Conservation (phyloP, 805 yeast genomes). For the Candida koratica region DNA sequence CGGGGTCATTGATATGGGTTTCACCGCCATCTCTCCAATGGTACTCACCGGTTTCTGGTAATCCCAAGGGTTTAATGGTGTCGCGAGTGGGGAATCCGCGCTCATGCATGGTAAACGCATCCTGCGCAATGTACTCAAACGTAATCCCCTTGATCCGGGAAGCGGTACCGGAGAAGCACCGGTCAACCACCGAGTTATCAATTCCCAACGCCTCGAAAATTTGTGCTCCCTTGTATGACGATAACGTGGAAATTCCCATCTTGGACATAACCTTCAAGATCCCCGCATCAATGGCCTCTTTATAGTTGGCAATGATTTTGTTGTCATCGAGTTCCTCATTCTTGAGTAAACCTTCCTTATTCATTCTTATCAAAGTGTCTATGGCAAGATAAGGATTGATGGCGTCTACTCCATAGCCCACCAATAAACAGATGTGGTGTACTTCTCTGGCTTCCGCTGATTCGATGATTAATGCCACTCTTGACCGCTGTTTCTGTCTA, state of each 20-base stretch:
- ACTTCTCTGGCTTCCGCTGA: slow-evolving; percentile 98
- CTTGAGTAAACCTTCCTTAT: slow-evolving; percentile 66
- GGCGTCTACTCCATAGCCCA: slow-evolving; percentile 98
- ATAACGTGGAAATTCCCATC: slow-evolving; percentile 98
- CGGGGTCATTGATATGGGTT: slow-evolving; percentile 90
- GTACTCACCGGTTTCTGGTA: slow-evolving; percentile 95
- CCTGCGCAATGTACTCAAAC: slow-evolving; percentile 94
- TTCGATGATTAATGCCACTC: slow-evolving; percentile 87
- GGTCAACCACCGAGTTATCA: slow-evolving; percentile 90
- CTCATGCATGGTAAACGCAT: slow-evolving; percentile 90
- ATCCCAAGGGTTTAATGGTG: slow-evolving; percentile 63
- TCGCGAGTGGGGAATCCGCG: slow-evolving; percentile 82
- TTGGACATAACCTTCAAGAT: slow-evolving; percentile 96
- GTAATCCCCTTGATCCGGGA: slow-evolving; percentile 95
- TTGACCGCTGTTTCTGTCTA: slow-evolving; percentile 91
- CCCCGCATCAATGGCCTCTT: slow-evolving; percentile 83
- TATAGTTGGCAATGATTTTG: slow-evolving; percentile 70
- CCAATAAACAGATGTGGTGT: slow-evolving; percentile 89
- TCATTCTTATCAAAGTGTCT: slow-evolving; percentile 83
- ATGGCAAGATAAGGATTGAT: slow-evolving; percentile 90
- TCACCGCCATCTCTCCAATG: slow-evolving; percentile 99
- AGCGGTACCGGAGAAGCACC: slow-evolving; percentile 96
- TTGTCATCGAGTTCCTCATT: slow-evolving; percentile 54
- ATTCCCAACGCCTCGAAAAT: slow-evolving; percentile 96
- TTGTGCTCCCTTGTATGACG: slow-evolving; percentile 99